Evolutionary conservation across 345 rosid genomes (phyloP), one percentile per base, ranked within the genome.

Genomic region (Camelina sativa): DNA sequence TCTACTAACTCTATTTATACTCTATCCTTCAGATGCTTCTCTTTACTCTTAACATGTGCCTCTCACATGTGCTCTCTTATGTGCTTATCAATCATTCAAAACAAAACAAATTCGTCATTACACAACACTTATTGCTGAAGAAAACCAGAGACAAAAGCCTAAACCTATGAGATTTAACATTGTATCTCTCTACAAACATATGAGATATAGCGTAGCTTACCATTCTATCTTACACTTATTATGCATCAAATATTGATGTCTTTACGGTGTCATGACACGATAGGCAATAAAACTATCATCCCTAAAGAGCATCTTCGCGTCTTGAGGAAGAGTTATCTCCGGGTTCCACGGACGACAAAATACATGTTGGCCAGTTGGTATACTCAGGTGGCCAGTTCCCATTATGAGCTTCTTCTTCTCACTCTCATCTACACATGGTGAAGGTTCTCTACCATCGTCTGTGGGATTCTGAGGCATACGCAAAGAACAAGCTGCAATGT

Each of bases 241-340:
- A 56, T 25, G 61, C 61, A 67, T 40, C 52, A 68, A 40, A 25
- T 28, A 17, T 28, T 43, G 43, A 56, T 8, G 58, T 53, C 48
- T 5, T 47, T 51, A 50, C 3, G 23, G 72, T 11, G 71, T 71
- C 37, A 6, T 2, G 7, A 64, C 22, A 38, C 80, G 72, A 41
- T 71, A 77, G 41, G 80, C 72, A 50, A 77, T 43, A 53, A 65
- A 77, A 6, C 32, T 77, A 60, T 71, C 76, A 44, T 77, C 80
- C 41, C 76, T 77, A 44, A 71, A 77, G 15, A 77, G 50, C 67
- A 71, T 57, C 76, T 77, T 73, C 2, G 64, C 30, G 25, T 22
- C 76, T 71, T 20, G 7, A 40, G 80, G 76, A 65, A 77, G 72
- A 65, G 13, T 58, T 62, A 72, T 58, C 56, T 11, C 73, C 1